Conservation (phyloP, 176 grass and related monocot genomes). For the Paspalum vaginatum region DNA sequence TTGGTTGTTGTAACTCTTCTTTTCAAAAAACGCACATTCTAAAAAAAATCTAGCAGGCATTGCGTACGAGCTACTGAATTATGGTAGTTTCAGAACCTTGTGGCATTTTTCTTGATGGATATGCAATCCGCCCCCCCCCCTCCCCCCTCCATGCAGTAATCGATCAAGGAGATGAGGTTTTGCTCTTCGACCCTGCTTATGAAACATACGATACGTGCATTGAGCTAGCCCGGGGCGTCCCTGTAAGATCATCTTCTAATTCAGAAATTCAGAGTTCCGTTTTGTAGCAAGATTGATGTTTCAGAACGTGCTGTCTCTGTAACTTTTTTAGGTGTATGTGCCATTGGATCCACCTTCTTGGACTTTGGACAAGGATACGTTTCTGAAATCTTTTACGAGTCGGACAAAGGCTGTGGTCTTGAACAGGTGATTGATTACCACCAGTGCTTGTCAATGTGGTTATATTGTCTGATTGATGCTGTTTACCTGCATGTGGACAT, state of each 20-base stretch:
- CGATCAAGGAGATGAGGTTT: constrained; percentile 79
- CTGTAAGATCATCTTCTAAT: constrained; percentile 50
- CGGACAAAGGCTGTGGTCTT: constrained; percentile 88
- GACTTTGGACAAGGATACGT: constrained; percentile 64
- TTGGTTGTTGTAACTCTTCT: no score
- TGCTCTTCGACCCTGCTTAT: constrained; percentile 85
- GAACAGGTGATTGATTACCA: constrained; percentile 63
- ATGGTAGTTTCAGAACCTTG: background rate
- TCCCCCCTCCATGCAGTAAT: constrained; percentile 47
- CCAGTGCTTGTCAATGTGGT: background rate
- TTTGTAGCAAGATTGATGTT: background rate
- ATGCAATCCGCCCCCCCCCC: no score
- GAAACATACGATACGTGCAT: constrained; percentile 88
- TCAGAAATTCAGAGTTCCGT: background rate
- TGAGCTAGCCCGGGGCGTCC: constrained; percentile 68
- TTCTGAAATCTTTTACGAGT: constrained; percentile 71
- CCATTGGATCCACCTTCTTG: constrained; percentile 78
- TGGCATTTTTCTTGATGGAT: background rate
- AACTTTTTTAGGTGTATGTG: constrained; percentile 69
- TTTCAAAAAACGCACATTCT: no score
- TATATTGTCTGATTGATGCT: background rate
- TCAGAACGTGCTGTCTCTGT: background rate
- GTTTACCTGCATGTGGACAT: background rate
- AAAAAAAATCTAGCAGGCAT: constrained; percentile 17
- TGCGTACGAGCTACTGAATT: constrained; percentile 28